A percentile compares a stretch with the other conserved stretches of the same genome.
Conservation (phyloP, 2,329 filamentous ascomycete species). For the Phialocephala sp. region DNA sequence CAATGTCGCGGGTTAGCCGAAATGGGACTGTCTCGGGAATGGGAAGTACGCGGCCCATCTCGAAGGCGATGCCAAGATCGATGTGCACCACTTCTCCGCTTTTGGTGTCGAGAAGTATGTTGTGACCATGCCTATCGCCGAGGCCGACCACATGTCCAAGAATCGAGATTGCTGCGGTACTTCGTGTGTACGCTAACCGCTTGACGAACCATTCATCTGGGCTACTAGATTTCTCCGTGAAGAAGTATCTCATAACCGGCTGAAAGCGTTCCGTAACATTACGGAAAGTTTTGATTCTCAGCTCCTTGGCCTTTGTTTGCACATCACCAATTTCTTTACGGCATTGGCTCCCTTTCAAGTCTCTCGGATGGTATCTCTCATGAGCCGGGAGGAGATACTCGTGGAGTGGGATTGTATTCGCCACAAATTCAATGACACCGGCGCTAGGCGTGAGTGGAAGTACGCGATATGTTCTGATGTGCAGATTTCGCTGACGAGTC, state of each 20-base stretch:
- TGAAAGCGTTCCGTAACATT: conserved; percentile 82
- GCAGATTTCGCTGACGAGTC: conserved; percentile 86
- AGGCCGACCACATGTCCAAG: conserved; percentile 91
- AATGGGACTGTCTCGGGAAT: conserved; percentile 97
- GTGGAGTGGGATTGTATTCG: conserved; percentile 88
- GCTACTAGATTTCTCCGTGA: conserved; percentile 91
- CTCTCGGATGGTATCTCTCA: conserved; percentile 81
- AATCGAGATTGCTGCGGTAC: conserved; percentile 93
- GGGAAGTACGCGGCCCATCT: conserved; percentile 92
- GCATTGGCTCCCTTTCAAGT: conserved; percentile 77
- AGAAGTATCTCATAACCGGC: conserved; percentile 95
- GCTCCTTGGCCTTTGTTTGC: conserved; percentile 71
- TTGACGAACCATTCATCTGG: conserved; percentile 96
- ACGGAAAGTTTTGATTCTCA: conserved; percentile 76
- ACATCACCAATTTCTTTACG: conserved; percentile 79
- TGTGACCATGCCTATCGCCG: conserved; percentile 94
- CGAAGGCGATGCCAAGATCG: conserved; percentile 95
- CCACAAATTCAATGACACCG: conserved; percentile 96
- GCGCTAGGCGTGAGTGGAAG: conserved; percentile 83
- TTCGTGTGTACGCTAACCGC: conserved; percentile 88
- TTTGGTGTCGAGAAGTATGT: conserved; percentile 88
- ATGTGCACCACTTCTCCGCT: conserved; percentile 97
- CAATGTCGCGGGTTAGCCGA: conserved; percentile 88
- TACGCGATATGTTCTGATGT: conserved; percentile 96
- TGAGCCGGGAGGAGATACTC: conserved; percentile 93